Percentiles rank a stretch among this genome's conserved stretches.
Conservation (phyloP, 257 asterid genomes). For the Solanum boliviense region DNA sequence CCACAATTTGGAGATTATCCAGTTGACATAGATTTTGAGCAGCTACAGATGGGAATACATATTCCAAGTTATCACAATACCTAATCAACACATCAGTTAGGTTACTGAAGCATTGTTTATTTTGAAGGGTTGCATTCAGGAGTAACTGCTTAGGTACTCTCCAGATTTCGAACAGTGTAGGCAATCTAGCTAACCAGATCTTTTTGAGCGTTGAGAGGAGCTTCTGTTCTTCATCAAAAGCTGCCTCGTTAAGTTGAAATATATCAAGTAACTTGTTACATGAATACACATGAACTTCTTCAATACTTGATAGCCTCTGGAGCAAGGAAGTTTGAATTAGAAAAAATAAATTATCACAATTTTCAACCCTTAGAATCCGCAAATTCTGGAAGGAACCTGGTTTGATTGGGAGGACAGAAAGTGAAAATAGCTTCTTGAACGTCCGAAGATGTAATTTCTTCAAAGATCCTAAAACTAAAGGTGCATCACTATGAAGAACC, state of each 20-base stretch:
- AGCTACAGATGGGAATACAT: background rate
- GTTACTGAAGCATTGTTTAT: background rate
- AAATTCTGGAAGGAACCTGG: background rate
- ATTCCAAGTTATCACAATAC: background rate
- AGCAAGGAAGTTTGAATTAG: background rate
- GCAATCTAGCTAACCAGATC: background rate
- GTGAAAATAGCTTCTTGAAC: background rate
- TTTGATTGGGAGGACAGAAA: background rate
- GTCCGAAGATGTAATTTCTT: background rate
- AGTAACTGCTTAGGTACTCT: background rate
- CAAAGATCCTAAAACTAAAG: background rate
- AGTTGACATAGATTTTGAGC: background rate
- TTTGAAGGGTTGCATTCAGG: background rate
- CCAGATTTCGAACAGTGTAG: background rate
- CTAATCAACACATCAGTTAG: background rate
- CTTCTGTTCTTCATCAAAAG: background rate
- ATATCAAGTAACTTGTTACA: background rate
- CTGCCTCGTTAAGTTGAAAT: background rate
- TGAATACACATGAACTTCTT: background rate
- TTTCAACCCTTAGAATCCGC: background rate
- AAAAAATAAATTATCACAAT: background rate
- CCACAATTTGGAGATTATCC: background rate
- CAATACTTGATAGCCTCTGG: background rate
- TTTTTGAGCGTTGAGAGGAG: background rate
- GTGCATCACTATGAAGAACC: background rate